Evolutionary conservation across 441 rosid species (phyloP), one percentile per base, ranked within the genome.

Genomic region (Corymbia citriodora): DNA sequence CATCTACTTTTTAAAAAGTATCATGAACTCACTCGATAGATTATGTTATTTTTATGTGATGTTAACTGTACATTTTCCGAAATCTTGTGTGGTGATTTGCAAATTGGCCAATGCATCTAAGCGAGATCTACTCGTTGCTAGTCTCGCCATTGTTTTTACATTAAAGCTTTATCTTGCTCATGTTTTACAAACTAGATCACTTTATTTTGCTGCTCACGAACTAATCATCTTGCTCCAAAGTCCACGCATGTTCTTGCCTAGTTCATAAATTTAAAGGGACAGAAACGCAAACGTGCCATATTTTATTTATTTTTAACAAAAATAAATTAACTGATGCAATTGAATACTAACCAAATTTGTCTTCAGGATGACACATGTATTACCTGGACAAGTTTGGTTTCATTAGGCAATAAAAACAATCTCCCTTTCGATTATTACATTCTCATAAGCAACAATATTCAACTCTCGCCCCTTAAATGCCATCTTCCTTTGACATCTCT

Each of bases 1-100:
- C 50, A 40, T 74, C 4, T 23, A 74, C 27, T 13, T 36, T 74
- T 21, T 19, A 40, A 40, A 40, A 74, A 9, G 19, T 3, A 74
- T 74, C 49, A 2, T 0, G 0, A 6, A 21, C 50, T 6, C 29
- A 1, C 1, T 21, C 1, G 0, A 74, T 36, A 13, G 16, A 74
- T 36, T 16, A 40, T 74, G 29, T 12, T 36, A 2, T 74, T 36
- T 40, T 16, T 68, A 16, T 15, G 11, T 0, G 6, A 6, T 18
- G 83, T 29, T 40, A 40, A 72, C 8, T 7, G 11, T 70, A 70
- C 48, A 1, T 36, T 48, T 18, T 19, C 33, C 7, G 1, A 33
- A 70, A 70, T 70, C 27, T 70, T 70, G 23, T 33, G 81, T 2
- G 49, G 4, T 10, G 82, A 29, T 72, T 10, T 36, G 29, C 50